These are phyloP conservation scores for Musa balbisiana DNA, from an alignment of 202 grass and related monocot genomes.

Conservation along the genomic window DNA sequence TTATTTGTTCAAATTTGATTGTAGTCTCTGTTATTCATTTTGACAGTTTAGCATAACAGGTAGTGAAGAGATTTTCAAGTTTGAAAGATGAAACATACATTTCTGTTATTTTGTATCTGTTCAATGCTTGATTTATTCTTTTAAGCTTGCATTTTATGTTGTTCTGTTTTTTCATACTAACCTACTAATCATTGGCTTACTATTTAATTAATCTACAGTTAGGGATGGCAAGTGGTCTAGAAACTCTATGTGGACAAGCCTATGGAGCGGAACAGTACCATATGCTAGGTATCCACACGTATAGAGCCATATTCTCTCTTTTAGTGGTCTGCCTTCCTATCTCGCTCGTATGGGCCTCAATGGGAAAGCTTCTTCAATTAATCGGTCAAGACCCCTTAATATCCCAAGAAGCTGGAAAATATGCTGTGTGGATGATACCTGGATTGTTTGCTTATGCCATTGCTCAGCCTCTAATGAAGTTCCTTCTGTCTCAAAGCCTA, in stretches of 20 bases:
- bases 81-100: too few relatives aligned
- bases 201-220: constrained; percentile 23
- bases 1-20: background rate
- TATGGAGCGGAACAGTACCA: constrained; percentile 57
- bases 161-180: too few relatives aligned
- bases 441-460: constrained; percentile 45
- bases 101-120: background rate
- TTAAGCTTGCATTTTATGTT: background rate
- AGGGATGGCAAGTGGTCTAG: constrained; percentile 48
- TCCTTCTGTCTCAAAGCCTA: constrained; percentile 51
- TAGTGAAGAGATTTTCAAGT: too few relatives aligned
- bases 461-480: constrained; percentile 51
- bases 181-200: background rate
- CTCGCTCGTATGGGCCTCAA: constrained; percentile 43
- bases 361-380: constrained; percentile 43
- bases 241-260: constrained; percentile 65
- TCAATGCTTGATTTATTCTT: background rate
- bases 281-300: constrained; percentile 39
- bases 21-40: background rate
- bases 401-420: constrained; percentile 47
- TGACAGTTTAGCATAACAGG: background rate
- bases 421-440: constrained; percentile 54
- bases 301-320: constrained; percentile 48
- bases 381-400: constrained; percentile 50
- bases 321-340: constrained; percentile 36